A percentile compares a stretch with the other conserved stretches of the same genome.
phyloP scores from a whole-genome alignment of 1,139 yeast genomes.

The Sugiyamaella pinicola region DNA sequence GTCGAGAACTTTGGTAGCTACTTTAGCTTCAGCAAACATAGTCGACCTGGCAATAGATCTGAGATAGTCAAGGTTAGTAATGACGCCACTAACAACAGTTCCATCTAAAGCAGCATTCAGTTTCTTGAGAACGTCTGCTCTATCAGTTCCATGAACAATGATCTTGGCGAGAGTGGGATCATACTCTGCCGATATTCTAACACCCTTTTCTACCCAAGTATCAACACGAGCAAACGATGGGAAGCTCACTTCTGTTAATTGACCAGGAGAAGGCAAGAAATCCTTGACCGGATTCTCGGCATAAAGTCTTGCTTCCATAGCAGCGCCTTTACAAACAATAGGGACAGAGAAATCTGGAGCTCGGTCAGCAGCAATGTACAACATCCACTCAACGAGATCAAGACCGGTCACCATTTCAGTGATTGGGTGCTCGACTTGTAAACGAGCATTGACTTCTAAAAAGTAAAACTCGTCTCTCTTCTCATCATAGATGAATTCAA shows the following conservation, averaged over 20 bases:
- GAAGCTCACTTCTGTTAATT: slow-evolving; percentile 77
- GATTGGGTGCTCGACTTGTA: slow-evolving; percentile 97
- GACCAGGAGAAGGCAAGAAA: slow-evolving; percentile 96
- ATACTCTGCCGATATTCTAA: slow-evolving; percentile 87
- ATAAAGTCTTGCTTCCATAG: slow-evolving; percentile 94
- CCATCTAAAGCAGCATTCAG: slow-evolving; percentile 80
- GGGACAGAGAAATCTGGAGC: slow-evolving; percentile 69
- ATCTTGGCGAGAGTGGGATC: slow-evolving; percentile 97
- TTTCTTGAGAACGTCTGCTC: slow-evolving; percentile 78
- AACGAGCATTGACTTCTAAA: slow-evolving; percentile 92
- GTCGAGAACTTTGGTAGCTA: slow-evolving; percentile 86
- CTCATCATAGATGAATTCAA: slow-evolving; percentile 90
- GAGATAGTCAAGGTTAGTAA: slow-evolving; percentile 86
- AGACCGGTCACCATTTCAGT: slow-evolving; percentile 94
- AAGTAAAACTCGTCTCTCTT: slow-evolving; percentile 86
- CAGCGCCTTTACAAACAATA: slow-evolving; percentile 72
- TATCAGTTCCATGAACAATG: slow-evolving; percentile 87
- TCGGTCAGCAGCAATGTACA: slow-evolving; percentile 82
- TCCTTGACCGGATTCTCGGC: slow-evolving; percentile 97
- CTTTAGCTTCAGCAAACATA: slow-evolving; percentile 81
- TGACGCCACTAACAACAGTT: slow-evolving; percentile 84
- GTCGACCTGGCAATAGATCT: slow-evolving; percentile 79
- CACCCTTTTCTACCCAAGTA: slow-evolving; percentile 90
- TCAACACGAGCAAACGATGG: slow-evolving; percentile 92
- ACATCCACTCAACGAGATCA: slow-evolving; percentile 97